Evolutionary conservation across 1,139 yeast genomes (phyloP).

Genomic region (Candida tetrigidarum): DNA sequence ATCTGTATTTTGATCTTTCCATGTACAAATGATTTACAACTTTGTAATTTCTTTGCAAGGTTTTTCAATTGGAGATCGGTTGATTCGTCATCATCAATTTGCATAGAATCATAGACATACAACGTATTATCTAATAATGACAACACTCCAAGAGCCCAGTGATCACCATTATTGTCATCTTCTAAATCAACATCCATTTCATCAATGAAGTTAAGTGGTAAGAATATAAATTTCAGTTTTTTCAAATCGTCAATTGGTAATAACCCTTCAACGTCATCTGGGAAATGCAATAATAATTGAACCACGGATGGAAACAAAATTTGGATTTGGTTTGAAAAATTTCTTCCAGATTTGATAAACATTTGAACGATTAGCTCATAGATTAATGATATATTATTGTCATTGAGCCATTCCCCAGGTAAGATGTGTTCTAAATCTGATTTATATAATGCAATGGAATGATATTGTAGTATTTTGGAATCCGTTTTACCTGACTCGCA

Average conservation of each 20-base stretch:
- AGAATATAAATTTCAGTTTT: conserved; percentile 38
- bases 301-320: conserved; percentile 43
- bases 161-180: conserved; percentile 44
- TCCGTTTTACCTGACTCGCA: conserved; percentile 20
- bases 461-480: conserved; percentile 39
- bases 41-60: conserved; percentile 28
- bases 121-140: conserved; percentile 34
- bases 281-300: conserved; percentile 44
- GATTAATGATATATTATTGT: conserved; percentile 66
- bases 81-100: conserved; percentile 22
- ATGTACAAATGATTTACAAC: conserved; percentile 25
- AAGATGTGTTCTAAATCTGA: conserved; percentile 41
- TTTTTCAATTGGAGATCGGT: conserved; percentile 21
- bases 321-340: conserved; percentile 31
- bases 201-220: conserved; percentile 46
- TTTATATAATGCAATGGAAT: conserved; percentile 43
- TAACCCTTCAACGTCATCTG: conserved; percentile 31
- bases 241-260: conserved; percentile 38
- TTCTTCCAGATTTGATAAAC: conserved; percentile 17
- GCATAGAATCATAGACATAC: conserved; percentile 48
- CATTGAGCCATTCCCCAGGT: conserved; percentile 75
- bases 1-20: conserved; percentile 25
- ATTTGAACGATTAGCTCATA: conserved; percentile 53
- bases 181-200: conserved; percentile 34
- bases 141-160: conserved; percentile 46